These are phyloP conservation scores for Cutaneotrichosporon sp. DNA, from an alignment of 1,284 basidiomycete species.

Conservation along the genomic window DNA sequence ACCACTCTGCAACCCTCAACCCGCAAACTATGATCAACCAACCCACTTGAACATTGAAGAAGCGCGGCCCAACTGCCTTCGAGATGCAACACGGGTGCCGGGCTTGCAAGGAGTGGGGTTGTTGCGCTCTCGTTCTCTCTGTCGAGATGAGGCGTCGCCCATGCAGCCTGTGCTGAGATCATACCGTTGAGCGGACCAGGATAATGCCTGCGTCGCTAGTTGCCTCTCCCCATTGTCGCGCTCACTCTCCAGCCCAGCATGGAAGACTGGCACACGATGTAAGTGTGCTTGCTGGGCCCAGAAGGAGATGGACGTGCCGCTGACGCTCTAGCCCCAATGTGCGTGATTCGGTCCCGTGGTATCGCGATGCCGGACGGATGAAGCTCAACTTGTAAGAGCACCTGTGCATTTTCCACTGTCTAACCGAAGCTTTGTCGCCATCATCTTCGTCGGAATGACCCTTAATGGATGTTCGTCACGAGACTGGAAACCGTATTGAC, in stretches of 20 bases:
- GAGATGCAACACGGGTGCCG: conserved; percentile 48
- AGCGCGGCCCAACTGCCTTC: conserved; percentile 5
- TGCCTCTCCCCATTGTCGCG: conserved; percentile 29
- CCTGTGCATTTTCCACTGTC: neutral
- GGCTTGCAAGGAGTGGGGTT: conserved; percentile 12
- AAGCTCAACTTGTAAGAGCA: conserved; percentile 49
- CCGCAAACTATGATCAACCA: neutral
- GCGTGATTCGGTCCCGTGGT: conserved; percentile 39
- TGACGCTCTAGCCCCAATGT: conserved; percentile 39
- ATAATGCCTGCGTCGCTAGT: conserved; percentile 51
- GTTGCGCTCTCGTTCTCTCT: neutral
- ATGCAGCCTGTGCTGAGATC: conserved; percentile 47
- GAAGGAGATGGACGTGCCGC: neutral
- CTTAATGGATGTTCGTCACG: conserved; percentile 46
- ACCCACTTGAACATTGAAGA: neutral
- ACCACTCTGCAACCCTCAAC: neutral
- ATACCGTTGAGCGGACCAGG: conserved; percentile 52
- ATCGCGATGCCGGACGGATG: conserved; percentile 43
- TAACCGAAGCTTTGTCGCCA: conserved; percentile 41
- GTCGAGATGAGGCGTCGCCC: conserved; percentile 2
- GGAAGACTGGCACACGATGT: conserved; percentile 46
- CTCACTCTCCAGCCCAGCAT: conserved; percentile 28
- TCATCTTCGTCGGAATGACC: conserved; percentile 49
- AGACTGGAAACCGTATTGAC: too few relatives aligned
- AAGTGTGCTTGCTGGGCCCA: conserved; percentile 21